These are phyloP conservation scores for Aureobasidium sp. DNA, from an alignment of 2,329 filamentous ascomycete genomes.

Conservation along the genomic window DNA sequence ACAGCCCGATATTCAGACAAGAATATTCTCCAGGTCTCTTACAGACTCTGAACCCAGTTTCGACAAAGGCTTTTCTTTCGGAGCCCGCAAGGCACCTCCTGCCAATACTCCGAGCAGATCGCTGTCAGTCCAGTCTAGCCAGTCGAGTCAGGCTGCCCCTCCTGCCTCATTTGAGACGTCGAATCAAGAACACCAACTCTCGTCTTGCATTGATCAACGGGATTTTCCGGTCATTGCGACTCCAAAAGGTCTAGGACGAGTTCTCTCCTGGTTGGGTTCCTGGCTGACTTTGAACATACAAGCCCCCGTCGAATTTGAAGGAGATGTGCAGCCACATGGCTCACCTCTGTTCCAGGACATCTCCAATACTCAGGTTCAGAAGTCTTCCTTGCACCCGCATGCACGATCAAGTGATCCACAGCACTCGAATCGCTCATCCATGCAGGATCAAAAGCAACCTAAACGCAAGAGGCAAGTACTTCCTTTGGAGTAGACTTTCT, in stretches of 20 bases:
- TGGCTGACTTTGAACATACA: slow-evolving; percentile 7
- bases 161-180: not conserved
- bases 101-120: not conserved
- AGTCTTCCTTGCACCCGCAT: not conserved
- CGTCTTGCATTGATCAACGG: not conserved
- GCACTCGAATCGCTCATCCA: no score
- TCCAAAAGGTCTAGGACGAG: not conserved
- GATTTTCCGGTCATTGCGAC: not conserved
- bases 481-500: not conserved
- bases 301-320: not conserved
- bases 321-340: not conserved
- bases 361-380: not conserved
- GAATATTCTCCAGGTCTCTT: not conserved
- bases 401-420: not conserved
- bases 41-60: not conserved
- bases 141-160: not conserved
- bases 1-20: not conserved
- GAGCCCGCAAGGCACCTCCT: not conserved
- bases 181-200: slow-evolving; percentile 4
- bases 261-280: not conserved
- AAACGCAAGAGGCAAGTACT: not conserved
- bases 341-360: not conserved
- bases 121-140: not conserved
- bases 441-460: not conserved
- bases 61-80: not conserved